Conservation (phyloP, 1,139 yeast genomes). For the Entelexis sorbosivorans region DNA sequence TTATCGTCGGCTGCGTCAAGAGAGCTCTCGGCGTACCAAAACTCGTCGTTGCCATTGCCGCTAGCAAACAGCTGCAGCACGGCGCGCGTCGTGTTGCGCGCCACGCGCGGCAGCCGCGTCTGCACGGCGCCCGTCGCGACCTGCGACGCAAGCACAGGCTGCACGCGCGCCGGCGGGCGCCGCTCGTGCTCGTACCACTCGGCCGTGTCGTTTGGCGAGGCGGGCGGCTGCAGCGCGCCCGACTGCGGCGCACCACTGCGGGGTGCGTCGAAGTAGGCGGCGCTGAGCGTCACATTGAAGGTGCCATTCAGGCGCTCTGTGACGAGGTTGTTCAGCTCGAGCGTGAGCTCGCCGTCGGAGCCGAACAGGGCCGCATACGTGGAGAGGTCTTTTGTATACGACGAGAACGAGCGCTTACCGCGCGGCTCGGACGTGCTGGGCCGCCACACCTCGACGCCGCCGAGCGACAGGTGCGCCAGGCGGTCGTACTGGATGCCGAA, state of each 20-base stretch:
- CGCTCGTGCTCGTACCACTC: conserved; percentile 15
- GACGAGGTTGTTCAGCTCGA: conserved; percentile 59
- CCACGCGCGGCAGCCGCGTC: conserved; percentile 9
- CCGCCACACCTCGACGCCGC: conserved; percentile 67
- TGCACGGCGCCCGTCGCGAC: conserved; percentile 5
- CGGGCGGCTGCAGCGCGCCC: neutral
- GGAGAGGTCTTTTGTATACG: conserved; percentile 52
- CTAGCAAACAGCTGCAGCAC: conserved; percentile 51
- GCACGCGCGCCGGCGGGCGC: conserved; percentile 6
- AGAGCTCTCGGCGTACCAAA: conserved; percentile 48
- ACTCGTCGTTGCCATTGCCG: conserved; percentile 72
- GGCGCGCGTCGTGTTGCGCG: conserved; percentile 47
- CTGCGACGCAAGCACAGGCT: neutral
- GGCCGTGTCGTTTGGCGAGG: neutral
- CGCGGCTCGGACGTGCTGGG: conserved; percentile 73
- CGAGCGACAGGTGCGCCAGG: conserved; percentile 55
- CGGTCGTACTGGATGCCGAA: conserved; percentile 69
- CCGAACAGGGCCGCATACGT: conserved; percentile 44
- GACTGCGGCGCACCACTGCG: neutral
- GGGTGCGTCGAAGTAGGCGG: conserved; percentile 38
- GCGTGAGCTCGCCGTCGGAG: conserved; percentile 34
- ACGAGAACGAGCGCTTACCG: conserved; percentile 34
- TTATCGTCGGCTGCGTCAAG: neutral
- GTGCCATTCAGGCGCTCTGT: conserved; percentile 49
- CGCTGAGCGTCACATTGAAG: conserved; percentile 44